A percentile compares a stretch with the other conserved stretches of the same genome.
Conservation (phyloP, 163 green algal genomes). For the Chloromonas sp. region DNA sequence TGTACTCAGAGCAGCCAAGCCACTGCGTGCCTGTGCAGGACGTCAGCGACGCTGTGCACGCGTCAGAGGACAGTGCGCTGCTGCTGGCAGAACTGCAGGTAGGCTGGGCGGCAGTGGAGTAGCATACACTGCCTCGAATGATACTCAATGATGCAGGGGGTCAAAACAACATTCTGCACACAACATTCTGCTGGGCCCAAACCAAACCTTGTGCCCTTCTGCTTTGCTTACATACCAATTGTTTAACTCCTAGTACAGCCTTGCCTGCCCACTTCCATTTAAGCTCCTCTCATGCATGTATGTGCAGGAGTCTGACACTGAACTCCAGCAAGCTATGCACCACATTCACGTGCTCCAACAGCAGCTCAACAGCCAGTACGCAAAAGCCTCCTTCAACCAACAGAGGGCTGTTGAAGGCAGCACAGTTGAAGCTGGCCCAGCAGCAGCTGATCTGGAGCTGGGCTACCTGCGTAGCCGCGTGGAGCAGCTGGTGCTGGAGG, state of each 20-base stretch:
- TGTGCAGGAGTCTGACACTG: slow-evolving; percentile 8
- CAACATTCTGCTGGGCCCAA: background rate
- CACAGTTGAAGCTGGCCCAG: background rate
- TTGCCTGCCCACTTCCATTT: background rate
- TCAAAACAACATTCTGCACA: background rate
- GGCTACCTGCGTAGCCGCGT: background rate
- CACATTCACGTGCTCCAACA: slow-evolving; percentile 11
- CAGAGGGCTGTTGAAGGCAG: background rate
- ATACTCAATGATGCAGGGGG: too few species aligned
- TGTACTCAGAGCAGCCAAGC: background rate
- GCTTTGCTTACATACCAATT: background rate
- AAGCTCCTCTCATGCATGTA: background rate
- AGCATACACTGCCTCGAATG: background rate
- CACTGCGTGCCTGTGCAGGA: background rate
- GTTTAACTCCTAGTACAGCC: background rate
- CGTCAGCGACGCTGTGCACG: background rate
- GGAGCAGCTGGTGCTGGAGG: background rate
- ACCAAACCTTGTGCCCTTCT: background rate
- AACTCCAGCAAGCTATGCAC: slow-evolving; percentile 11
- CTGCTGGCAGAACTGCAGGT: background rate
- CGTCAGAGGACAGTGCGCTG: background rate
- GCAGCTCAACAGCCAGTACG: background rate
- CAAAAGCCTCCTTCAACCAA: background rate
- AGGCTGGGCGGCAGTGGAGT: background rate
- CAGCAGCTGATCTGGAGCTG: slow-evolving; percentile 1